A percentile compares a stretch with the other conserved stretches of the same genome.
These are phyloP conservation scores for Cutaneotrichosporon mucoides DNA, from an alignment of 1,284 basidiomycete species.

Conservation along the genomic window DNA sequence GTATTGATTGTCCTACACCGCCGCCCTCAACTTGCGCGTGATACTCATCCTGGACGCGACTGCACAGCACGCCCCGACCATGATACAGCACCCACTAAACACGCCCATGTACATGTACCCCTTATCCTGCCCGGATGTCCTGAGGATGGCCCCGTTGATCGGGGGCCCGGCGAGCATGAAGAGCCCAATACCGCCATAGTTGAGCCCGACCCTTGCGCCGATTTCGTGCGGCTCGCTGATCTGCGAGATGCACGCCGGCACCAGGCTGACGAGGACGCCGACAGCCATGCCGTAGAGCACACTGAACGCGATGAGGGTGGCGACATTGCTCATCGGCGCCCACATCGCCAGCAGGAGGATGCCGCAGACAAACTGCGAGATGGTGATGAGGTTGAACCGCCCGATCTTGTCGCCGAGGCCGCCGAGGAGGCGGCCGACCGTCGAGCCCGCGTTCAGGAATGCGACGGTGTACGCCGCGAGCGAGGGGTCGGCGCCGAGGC, in stretches of 20 bases:
- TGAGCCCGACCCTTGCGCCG: conserved; percentile 30
- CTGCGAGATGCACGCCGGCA: conserved; percentile 27
- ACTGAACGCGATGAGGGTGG: conserved; percentile 37
- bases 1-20: neutral
- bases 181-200: conserved; percentile 24
- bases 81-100: conserved; percentile 1
- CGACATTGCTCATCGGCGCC: conserved; percentile 17
- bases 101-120: conserved; percentile 5
- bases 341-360: conserved; percentile 28
- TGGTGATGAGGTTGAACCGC: conserved; percentile 35
- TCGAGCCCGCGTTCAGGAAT: conserved; percentile 35
- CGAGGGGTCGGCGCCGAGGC: conserved; percentile 30
- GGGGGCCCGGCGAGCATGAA: conserved; percentile 40
- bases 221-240: conserved; percentile 26
- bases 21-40: neutral
- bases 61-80: neutral
- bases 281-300: conserved; percentile 42
- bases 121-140: conserved; percentile 9
- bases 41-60: neutral
- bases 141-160: conserved; percentile 41
- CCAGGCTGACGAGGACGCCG: conserved; percentile 27
- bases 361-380: conserved; percentile 19
- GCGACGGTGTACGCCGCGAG: conserved; percentile 30
- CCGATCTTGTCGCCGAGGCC: conserved; percentile 14
- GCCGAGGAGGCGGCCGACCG: conserved; percentile 23